These are phyloP conservation scores for Waltergamsia citrina DNA, from an alignment of 2,329 filamentous ascomycete species.

Conservation along the genomic window DNA sequence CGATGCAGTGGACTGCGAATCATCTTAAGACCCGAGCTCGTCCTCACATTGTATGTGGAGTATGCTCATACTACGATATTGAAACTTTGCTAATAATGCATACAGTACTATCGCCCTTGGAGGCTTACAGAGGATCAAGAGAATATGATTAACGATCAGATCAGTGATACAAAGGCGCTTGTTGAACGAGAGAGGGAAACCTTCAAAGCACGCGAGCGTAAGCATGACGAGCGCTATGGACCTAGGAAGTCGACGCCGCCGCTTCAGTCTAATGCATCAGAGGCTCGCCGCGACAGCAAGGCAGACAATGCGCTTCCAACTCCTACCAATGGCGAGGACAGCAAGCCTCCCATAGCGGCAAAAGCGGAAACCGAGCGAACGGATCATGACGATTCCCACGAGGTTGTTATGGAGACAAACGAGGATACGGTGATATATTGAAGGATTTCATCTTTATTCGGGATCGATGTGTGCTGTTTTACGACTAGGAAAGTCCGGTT, in stretches of 20 bases:
- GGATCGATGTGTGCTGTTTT: no score
- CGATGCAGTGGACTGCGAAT: constrained; percentile 60
- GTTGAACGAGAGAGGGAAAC: constrained; percentile 58
- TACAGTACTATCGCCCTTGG: constrained; percentile 80
- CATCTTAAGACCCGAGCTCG: constrained; percentile 63
- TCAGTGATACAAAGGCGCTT: constrained; percentile 51
- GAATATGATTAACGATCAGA: constrained; percentile 59
- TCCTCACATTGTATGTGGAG: constrained; percentile 64
- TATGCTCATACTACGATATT: no score
- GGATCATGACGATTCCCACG: constrained; percentile 60
- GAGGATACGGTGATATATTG: constrained; percentile 91
- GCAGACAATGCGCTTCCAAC: no score
- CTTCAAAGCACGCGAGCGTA: constrained; percentile 35
- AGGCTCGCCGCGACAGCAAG: constrained; percentile 4
- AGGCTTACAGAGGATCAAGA: constrained; percentile 62
- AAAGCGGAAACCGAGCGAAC: constrained; percentile 21
- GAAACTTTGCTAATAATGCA: constrained; percentile 4
- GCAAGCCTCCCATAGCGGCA: neutral
- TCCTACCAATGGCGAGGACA: neutral
- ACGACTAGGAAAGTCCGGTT: no score
- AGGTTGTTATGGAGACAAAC: constrained; percentile 73
- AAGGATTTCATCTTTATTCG: constrained; percentile 16
- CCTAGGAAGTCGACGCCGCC: neutral
- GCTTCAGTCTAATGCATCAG: neutral
- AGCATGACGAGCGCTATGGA: constrained; percentile 3